phyloP scores from a whole-genome alignment of 352 stramenopile species.

The Pelagophyceae sp. region DNA sequence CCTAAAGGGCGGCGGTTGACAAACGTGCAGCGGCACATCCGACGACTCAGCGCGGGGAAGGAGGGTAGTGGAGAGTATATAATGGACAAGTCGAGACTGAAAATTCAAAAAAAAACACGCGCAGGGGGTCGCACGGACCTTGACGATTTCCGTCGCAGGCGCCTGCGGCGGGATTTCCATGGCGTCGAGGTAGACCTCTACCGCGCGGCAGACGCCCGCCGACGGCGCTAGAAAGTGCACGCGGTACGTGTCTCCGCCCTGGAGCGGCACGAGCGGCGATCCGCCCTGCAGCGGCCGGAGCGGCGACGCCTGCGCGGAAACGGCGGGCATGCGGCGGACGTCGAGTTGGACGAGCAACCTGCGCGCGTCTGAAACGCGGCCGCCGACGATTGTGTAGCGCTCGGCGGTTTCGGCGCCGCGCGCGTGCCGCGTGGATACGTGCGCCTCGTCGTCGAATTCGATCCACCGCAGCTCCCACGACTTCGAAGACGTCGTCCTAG shows the following conservation, averaged over 20 bases:
- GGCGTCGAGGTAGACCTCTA: not conserved
- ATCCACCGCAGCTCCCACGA: conserved; percentile 14
- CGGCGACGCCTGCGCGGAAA: too few species aligned
- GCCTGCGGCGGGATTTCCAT: not conserved
- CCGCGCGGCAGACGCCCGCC: not conserved
- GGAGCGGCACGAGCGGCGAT: not conserved
- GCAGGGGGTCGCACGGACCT: too few species aligned
- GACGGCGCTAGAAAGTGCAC: not conserved
- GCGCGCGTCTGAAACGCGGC: not conserved
- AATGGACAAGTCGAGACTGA: too few species aligned
- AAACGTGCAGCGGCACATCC: too few species aligned
- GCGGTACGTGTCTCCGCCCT: not conserved
- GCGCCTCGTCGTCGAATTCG: not conserved
- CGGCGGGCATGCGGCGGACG: not conserved
- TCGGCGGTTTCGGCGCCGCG: not conserved
- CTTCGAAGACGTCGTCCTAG: not conserved
- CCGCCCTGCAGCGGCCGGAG: too few species aligned
- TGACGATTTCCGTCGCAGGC: too few species aligned
- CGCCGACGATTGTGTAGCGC: not conserved
- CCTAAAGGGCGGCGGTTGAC: not conserved
- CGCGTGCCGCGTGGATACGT: not conserved
- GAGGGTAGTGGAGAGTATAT: too few species aligned
- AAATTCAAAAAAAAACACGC: too few species aligned
- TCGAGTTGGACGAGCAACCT: not conserved
- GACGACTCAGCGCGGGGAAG: too few species aligned